Base-by-base conservation (phyloP, 1,284 basidiomycete genomes). In the Naganishia liquefaciens region DNA sequence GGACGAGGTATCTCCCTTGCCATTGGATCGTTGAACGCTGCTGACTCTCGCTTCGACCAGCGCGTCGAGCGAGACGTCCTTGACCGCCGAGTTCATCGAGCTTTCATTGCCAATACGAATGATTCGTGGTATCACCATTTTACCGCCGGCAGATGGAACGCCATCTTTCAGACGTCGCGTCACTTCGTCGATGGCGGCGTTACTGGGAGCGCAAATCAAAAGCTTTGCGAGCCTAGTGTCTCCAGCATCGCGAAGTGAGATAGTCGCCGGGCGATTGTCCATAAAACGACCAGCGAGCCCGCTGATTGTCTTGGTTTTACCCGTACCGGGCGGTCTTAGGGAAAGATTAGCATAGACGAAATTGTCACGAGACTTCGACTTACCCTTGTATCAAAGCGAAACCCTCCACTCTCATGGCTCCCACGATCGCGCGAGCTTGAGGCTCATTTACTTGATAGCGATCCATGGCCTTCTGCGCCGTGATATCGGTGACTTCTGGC, bases 251-350 rank as follows among this genome's bases (percentile, higher is more conserved):
- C 79, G 72, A 39, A 74, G 52, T 19, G 73, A 81, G 73, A 89
- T 84, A 19, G 82, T 77, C 28, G 79, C 80, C 11, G 82, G 78
- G 5, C 88, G 85, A 54, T 81, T 84, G 0, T 87, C 84, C 43
- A 95, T 77, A 74, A 90, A 93, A 7, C 88, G 86, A 44, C 91
- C 88, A 2, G 97, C 89, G n/a, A 99, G 82, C 21, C 91, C 93
- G 72, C 93, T 91, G 69, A 99, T 99, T 0, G 96, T 99, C 55
- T 93, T 97, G 11, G 96, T 99, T 80, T 99, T 99, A 46, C 96
- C 96, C 0, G 96, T 99, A 69, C 96, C 96, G 1, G 96, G 96
- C 30, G 96, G 96, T 54, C 93, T 93, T 4, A 43, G 60, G 50
- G 39, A 10, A 52, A 62, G n/a, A 11, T 33, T 23, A 42, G 40